Evolutionary conservation across 1,284 basidiomycete species (phyloP).

Genomic region (Heimioporus punctisporus): DNA sequence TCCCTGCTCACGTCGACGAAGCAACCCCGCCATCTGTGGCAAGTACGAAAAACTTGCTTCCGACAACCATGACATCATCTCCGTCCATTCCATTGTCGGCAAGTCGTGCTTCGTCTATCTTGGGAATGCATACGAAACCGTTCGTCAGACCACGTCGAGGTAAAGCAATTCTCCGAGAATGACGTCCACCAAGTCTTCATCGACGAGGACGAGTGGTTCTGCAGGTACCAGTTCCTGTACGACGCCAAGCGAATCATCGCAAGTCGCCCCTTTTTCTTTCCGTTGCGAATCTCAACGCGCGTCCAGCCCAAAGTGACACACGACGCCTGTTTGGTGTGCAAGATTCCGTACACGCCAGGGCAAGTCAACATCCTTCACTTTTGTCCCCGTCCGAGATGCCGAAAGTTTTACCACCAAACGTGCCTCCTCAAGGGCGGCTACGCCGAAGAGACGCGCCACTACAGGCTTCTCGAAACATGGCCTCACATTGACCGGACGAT

Average conservation of each 20-base stretch:
- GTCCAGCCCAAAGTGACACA: slow-evolving; percentile 37
- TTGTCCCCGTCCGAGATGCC: slow-evolving; percentile 49
- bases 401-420: slow-evolving; percentile 42
- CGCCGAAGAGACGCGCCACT: slow-evolving; percentile 17
- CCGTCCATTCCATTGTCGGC: slow-evolving; percentile 44
- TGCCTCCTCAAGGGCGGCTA: slow-evolving; percentile 40
- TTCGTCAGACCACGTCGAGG: slow-evolving; percentile 21
- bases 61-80: slow-evolving; percentile 44
- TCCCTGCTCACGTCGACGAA: slow-evolving; percentile 15
- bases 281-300: neutral
- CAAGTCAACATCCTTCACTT: slow-evolving; percentile 43
- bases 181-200: slow-evolving; percentile 38
- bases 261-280: slow-evolving; percentile 4
- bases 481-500: slow-evolving; percentile 9
- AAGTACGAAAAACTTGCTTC: slow-evolving; percentile 47
- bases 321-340: slow-evolving; percentile 40
- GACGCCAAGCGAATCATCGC: slow-evolving; percentile 35
- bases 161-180: slow-evolving; percentile 37
- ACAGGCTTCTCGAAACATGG: slow-evolving; percentile 13
- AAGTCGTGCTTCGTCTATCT: neutral
- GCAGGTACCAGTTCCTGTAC: slow-evolving; percentile 42
- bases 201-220: slow-evolving; percentile 39
- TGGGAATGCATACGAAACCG: neutral
- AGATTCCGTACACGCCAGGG: slow-evolving; percentile 42
- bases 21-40: slow-evolving; percentile 38